These are phyloP conservation scores for Cercophora newfieldiana DNA, from an alignment of 495 filamentous ascomycete species.

Conservation along the genomic window DNA sequence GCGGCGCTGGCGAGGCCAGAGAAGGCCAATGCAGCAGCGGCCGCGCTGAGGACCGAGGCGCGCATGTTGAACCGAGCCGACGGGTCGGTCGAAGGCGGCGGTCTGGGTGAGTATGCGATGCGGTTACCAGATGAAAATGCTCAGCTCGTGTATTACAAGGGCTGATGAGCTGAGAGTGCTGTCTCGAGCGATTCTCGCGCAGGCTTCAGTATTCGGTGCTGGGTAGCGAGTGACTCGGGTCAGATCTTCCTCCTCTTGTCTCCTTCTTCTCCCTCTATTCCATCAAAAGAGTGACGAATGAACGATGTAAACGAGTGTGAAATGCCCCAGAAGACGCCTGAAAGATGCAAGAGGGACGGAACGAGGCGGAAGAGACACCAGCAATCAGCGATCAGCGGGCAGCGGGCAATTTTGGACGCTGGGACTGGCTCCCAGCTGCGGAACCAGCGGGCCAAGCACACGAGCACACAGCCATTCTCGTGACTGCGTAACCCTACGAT, in stretches of 20 bases:
- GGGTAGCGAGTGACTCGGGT: conserved; percentile 32
- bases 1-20: conserved; percentile 30
- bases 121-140: too few species aligned
- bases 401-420: not conserved
- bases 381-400: not conserved
- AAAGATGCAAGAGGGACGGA: not conserved
- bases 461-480: not conserved
- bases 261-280: conserved; percentile 12
- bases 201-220: not conserved
- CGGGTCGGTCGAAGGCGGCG: not conserved
- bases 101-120: too few species aligned
- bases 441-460: not conserved
- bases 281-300: conserved; percentile 5
- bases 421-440: not conserved
- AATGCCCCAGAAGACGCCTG: not conserved
- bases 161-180: not conserved
- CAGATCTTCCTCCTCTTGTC: conserved; percentile 6
- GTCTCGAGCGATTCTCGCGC: not conserved
- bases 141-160: not conserved
- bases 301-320: not conserved
- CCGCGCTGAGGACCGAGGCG: conserved; percentile 24
- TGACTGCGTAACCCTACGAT: not conserved
- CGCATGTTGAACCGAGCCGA: conserved; percentile 23
- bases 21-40: conserved; percentile 28
- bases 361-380: too few species aligned